Percentiles rank a stretch among this genome's conserved stretches.
These are phyloP conservation scores for Plasmodium cynomolgi DNA, from an alignment of 169 alveolate species.

Conservation along the genomic window DNA sequence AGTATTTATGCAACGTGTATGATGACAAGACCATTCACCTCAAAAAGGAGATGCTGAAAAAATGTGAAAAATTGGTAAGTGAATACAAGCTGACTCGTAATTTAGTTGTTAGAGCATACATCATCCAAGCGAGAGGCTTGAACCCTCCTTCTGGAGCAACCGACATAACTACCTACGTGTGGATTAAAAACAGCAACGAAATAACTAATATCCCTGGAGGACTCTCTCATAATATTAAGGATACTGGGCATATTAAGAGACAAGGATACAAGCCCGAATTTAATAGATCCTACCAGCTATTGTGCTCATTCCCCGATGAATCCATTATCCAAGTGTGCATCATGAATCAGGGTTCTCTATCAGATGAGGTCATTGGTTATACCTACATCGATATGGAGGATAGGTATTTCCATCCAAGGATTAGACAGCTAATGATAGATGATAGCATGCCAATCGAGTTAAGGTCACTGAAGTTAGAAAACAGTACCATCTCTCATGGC, in stretches of 20 bases:
- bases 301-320: constrained; percentile 91
- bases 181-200: constrained; percentile 87
- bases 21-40: constrained; percentile 52
- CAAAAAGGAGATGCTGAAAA: constrained; percentile 64
- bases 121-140: constrained; percentile 90
- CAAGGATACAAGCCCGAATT: constrained; percentile 91
- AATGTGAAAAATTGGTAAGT: constrained; percentile 71
- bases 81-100: constrained; percentile 65
- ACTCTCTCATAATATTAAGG: constrained; percentile 84
- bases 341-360: constrained; percentile 87
- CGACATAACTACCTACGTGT: constrained; percentile 84
- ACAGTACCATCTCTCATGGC: constrained; percentile 89
- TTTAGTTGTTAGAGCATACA: constrained; percentile 89
- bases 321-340: constrained; percentile 87
- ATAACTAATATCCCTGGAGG: constrained; percentile 83
- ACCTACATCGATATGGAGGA: constrained; percentile 92
- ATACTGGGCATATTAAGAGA: constrained; percentile 84
- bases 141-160: constrained; percentile 88
- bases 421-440: constrained; percentile 85
- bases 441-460: constrained; percentile 87
- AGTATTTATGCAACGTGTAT: constrained; percentile 85
- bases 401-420: constrained; percentile 87
- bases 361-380: constrained; percentile 91
- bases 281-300: constrained; percentile 88
- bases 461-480: constrained; percentile 83